Base-by-base conservation (phyloP, 345 rosid species). In the Gynandropsis gynandra region DNA sequence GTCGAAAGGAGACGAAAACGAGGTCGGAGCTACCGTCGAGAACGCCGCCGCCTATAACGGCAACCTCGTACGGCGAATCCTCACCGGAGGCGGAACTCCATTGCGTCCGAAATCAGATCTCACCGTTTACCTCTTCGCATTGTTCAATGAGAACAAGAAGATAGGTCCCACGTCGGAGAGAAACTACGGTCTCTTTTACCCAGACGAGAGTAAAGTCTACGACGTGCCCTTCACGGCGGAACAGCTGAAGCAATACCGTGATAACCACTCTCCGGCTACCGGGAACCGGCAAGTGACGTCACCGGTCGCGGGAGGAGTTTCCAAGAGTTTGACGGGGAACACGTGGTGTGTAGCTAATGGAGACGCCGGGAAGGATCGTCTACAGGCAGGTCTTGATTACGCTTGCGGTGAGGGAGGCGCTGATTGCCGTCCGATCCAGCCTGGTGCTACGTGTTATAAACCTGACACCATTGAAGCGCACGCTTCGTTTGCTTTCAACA, bases 351-450 rank as follows among this genome's bases (percentile, higher is more conserved):
- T 88, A n/a, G 97, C 97, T 5, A 85, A 61, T 33, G 79, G 64
- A 3, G 81, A 77, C 14, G 75, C 65, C 0, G 87, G 83, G 31
- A 53, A 73, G 37, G 76, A 75, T 58, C 76, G 73, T 69, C 68
- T 90, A 31, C 98, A 90, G 67, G 64, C 59, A 1, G 96, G 67
- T 36, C 62, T 90, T 5, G 92, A 90, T 68, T 90, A 53, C 47
- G 98, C 98, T 0, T 90, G 98, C 33, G 95, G 98, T 0, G 83
- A 85, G 58, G 98, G 98, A 44, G 78, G 76, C 8, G 98, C 96
- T 4, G 92, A 90, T 52, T 90, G 98, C 61, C 65, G 63, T 67
- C 70, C 82, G 54, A 90, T 87, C 62, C 98, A 87, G 52, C 60
- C n/a, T 0, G 95, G 85, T 24, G 58, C 86, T 21, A 17, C 78